Conservation (phyloP, 306 rosid species). For the Adenanthera pavonina region DNA sequence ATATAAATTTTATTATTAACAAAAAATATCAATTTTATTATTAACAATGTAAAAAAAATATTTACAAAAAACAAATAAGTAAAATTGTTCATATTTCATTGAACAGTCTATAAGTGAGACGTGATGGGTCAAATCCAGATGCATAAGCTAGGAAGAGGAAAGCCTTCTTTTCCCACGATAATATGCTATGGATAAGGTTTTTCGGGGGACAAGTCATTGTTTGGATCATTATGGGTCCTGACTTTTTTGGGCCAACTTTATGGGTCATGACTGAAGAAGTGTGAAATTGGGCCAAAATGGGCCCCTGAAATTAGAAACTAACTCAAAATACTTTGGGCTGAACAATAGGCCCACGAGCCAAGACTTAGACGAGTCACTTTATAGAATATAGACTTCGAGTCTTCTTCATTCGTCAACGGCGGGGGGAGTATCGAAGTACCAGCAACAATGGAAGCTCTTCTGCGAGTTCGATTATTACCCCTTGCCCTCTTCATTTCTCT, state of each 20-base stretch:
- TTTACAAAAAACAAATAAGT: no score
- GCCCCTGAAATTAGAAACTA: neutral
- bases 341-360: no score
- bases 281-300: neutral
- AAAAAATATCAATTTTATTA: no score
- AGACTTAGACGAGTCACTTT: neutral
- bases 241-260: no score
- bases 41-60: no score
- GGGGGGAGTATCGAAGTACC: slow-evolving; percentile 11
- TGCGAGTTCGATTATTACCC: slow-evolving; percentile 45
- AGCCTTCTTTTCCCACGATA: no score
- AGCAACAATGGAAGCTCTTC: slow-evolving; percentile 74
- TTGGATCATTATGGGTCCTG: neutral
- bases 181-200: no score
- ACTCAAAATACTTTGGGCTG: neutral
- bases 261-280: neutral
- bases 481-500: slow-evolving; percentile 46
- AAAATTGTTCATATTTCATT: no score
- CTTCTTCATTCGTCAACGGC: slow-evolving; percentile 49
- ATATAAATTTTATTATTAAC: no score
- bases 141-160: no score
- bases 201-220: neutral
- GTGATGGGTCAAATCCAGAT: no score
- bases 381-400: slow-evolving; percentile 15
- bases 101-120: no score